These are phyloP conservation scores for Evansstolkia leycettana DNA, from an alignment of 495 filamentous ascomycete genomes.

Conservation along the genomic window DNA sequence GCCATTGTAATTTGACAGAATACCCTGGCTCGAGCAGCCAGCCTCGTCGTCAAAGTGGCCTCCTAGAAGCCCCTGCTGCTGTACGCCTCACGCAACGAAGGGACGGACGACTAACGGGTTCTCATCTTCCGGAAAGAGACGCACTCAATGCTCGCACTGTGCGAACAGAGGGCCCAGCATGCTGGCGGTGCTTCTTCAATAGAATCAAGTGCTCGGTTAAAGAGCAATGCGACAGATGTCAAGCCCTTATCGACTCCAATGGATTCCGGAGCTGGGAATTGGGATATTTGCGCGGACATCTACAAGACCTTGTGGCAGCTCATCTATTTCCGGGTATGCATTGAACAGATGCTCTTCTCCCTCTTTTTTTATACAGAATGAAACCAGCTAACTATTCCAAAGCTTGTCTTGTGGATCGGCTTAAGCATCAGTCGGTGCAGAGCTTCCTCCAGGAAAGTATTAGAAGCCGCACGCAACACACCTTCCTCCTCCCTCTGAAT, in stretches of 20 bases:
- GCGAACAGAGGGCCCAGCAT: background rate
- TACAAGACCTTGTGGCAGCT: background rate
- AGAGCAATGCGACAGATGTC: background rate
- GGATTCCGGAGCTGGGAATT: background rate
- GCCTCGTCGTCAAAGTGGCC: too few relatives aligned
- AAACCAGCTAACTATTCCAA: background rate
- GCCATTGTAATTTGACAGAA: too few relatives aligned
- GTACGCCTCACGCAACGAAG: too few relatives aligned
- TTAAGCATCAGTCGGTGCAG: background rate
- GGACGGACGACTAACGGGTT: constrained; percentile 1
- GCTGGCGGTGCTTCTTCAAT: constrained; percentile 1
- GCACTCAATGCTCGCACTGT: background rate
- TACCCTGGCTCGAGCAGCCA: too few relatives aligned
- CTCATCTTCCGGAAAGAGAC: background rate
- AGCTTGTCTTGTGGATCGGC: background rate
- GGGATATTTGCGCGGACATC: background rate
- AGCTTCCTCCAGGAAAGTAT: background rate
- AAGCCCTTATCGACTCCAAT: background rate
- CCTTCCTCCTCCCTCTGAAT: constrained; percentile 1
- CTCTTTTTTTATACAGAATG: background rate
- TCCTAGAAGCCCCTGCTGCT: too few relatives aligned
- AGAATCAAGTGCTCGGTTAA: background rate
- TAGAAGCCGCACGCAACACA: background rate
- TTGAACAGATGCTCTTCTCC: background rate
- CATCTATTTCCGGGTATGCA: background rate